phyloP scores from a whole-genome alignment of 2,329 filamentous ascomycete species.

The Fusarium anthophilum region DNA sequence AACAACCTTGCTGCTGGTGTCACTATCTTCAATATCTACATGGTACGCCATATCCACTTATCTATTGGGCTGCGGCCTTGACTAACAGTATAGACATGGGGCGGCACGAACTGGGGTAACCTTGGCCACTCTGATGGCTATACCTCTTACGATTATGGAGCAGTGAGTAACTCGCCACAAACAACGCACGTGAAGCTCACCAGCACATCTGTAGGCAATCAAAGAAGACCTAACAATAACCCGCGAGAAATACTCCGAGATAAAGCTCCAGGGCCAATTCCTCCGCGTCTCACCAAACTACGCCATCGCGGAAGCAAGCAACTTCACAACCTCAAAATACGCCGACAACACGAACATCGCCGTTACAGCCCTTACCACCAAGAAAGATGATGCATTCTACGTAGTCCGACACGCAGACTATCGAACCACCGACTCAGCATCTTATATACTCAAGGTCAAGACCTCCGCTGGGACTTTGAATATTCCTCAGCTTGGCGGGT shows the following conservation, averaged over 20 bases:
- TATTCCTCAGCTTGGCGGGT: conserved; percentile 67
- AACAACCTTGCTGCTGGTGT: conserved; percentile 74
- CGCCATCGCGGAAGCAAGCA: conserved; percentile 65
- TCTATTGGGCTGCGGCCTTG: fast-evolving
- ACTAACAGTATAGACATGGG: conserved; percentile 62
- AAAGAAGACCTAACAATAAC: conserved; percentile 73
- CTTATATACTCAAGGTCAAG: conserved; percentile 70
- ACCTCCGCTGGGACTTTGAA: conserved; percentile 62
- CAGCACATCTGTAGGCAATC: conserved; percentile 52
- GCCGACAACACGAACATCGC: conserved; percentile 62
- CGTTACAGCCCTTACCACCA: conserved; percentile 68
- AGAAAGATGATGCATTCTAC: conserved; percentile 66
- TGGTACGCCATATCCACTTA: conserved; percentile 53
- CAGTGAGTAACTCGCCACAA: conserved; percentile 40
- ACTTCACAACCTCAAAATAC: conserved; percentile 60
- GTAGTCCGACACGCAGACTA: conserved; percentile 74
- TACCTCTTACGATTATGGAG: conserved; percentile 66
- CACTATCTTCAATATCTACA: conserved; percentile 77
- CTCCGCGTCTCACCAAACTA: conserved; percentile 77
- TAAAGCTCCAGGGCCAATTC: conserved; percentile 81
- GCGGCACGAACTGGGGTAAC: conserved; percentile 88
- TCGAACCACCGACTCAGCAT: conserved; percentile 62
- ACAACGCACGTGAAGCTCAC: fast-evolving
- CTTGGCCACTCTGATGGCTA: conserved; percentile 74
- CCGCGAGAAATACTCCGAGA: conserved; percentile 81